These are phyloP conservation scores for Fraxinus quadrangulata DNA, from an alignment of 257 asterid species.

Conservation along the genomic window DNA sequence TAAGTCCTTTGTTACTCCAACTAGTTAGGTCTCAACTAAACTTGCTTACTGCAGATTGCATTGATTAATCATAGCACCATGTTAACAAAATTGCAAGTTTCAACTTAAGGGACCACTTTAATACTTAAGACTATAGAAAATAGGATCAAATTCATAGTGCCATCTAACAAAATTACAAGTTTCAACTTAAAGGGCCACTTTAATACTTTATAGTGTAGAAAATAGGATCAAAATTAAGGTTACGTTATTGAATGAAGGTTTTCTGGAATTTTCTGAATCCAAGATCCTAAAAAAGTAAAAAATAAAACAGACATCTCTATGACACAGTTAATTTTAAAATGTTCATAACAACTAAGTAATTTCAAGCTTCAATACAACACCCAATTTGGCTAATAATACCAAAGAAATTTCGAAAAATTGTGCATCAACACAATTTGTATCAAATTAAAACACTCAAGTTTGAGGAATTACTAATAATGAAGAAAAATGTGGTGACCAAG, in stretches of 20 bases:
- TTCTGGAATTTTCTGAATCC: neutral
- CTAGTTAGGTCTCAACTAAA: neutral
- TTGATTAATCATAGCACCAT: neutral
- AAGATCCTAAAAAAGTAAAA: neutral
- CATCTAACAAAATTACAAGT: conserved; percentile 4
- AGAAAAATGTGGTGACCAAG: conserved; percentile 38
- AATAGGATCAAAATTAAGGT: neutral
- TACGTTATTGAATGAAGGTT: neutral
- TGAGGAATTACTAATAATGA: conserved; percentile 43
- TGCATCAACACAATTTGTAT: neutral
- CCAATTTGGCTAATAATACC: neutral
- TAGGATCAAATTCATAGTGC: neutral
- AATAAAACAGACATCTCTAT: neutral
- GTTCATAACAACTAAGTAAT: neutral
- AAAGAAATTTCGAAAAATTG: neutral
- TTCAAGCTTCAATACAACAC: neutral
- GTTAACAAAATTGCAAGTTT: conserved; percentile 9
- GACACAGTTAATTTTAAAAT: neutral
- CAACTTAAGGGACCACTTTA: neutral
- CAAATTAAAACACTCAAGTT: neutral
- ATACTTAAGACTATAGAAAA: neutral
- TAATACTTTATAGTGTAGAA: neutral
- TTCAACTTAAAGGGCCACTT: neutral
- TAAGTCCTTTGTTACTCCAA: neutral
- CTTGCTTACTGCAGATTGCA: neutral